Base-by-base conservation (phyloP, 1,284 basidiomycete species). In the Ganoderma lingzhi region DNA sequence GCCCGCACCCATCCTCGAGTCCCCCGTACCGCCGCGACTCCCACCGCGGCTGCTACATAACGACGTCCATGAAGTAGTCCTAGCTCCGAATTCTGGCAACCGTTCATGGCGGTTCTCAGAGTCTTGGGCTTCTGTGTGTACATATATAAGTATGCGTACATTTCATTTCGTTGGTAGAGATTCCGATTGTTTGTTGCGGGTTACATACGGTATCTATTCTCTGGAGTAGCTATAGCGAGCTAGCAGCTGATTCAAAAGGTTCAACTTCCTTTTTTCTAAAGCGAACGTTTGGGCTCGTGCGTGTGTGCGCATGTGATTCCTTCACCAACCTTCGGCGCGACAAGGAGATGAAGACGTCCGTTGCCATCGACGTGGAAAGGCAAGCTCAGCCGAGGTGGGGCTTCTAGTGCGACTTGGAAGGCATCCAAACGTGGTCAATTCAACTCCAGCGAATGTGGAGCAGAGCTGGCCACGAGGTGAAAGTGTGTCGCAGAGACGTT, bases 131-230 rank as follows among this genome's bases (percentile, higher is more conserved):
- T 28, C 23, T 12, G 48, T 28, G 48, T 51, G 23, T 51, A 42
- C 60, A 30, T 51, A 42, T 41, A 42, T 39, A 23, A 23, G 23
- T 23, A 28, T 48, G 28, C 53, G 32, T 42, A 42, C 12, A 55
- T 44, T 35, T 35, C 35, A 8, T 35, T 23, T 23, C 37, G 2
- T 28, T 28, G 23, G 48, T 28, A 51, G 23, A 51, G 48, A 23
- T 51, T 28, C 23, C 10, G 10, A 51, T 51, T 51, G 48, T 51
- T 51, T 51, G 28, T 51, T 51, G 48, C 48, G 48, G 28, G 23
- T 51, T 51, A 51, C 23, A 28, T 51, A 51, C 48, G 48, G 23
- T 51, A 51, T 51, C 48, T 51, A 51, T 51, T 51, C 23, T 28
- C 48, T 28, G 48, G 48, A 51, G 48, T 28, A 14, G 59, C 19